Base-by-base conservation (phyloP, 352 stramenopile genomes). In the Peronospora farinosa region DNA sequence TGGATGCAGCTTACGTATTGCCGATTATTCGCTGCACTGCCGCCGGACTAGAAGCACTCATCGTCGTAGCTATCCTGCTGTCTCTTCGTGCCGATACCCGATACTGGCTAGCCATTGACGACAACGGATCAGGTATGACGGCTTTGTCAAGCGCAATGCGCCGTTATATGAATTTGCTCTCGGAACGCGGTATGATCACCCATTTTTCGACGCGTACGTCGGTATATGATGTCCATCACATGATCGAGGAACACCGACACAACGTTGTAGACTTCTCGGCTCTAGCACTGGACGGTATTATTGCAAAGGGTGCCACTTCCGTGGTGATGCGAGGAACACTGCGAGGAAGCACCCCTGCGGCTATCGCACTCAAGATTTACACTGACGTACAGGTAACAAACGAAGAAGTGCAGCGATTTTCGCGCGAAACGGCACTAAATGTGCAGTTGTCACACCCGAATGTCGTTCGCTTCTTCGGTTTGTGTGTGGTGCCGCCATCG, bases 131-230 rank as follows among this genome's bases (percentile, higher is more conserved):
- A 13, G 54, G 54, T 38, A 59, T 48, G 9, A 61, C 47, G 10
- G 40, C 40, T 13, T 72, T 63, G 6, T 69, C 63, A 1, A 85
- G 78, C 31, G 71, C 79, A 11, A 85, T 90, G 67, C 78, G 77
- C 15, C 70, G 75, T 7, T 91, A 89, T 36, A 67, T 90, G 59
- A 77, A 69, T 9, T 64, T 89, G 25, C 59, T 94, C 0, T 79
- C 83, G 7, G 83, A 94, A 33, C 77, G 76, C 48, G 83, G 83
- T 15, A 87, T 92, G 73, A 87, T 92, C 41, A 92, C 81, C 9
- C 90, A 86, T 40, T 94, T 92, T 49, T 94, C 83, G 7, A 94
- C 83, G 3, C 80, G 78, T 13, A 94, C 83, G 13, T 92, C 80
- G 0, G 83, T 94, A 17, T 94, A 94, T 59, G 81, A 94, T 48